Base-by-base conservation (phyloP, 176 grass and related monocot species). In the Carex myosuroides region DNA sequence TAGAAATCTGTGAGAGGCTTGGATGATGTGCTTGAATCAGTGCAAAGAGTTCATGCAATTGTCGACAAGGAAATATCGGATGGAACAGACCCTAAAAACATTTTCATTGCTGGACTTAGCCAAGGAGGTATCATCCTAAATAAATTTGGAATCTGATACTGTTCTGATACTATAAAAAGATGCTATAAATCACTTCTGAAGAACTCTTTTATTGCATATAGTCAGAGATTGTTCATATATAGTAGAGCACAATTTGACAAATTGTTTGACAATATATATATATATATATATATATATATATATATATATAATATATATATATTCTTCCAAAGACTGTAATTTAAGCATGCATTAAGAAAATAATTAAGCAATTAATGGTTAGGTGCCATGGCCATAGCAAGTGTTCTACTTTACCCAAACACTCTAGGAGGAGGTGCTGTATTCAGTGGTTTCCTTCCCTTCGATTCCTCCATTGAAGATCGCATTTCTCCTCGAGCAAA, bases 391-490 rank as follows among this genome's bases (percentile, higher is more conserved):
- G 86, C 89, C 77, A 87, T 97, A 46, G 91, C 88, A 42, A 97
- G 89, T 81, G 85, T 92, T 75, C 66, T 97, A 37, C 82, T 90
- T 1, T 92, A 97, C 37, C 91, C 94, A 0, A 87, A 79, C 56
- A 81, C 84, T 24, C 86, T 97, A 57, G 94, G 91, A 82, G 89
- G 89, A 10, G 90, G 91, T 79, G 91, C 88, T 4, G 77, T 92
- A 65, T 97, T 94, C 75, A 94, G 94, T 83, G 94, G 92, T 24
- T 92, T 90, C 71, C 82, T 97, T 79, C 88, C 94, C 8, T 94
- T 94, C 54, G 85, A 60, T 79, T 83, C 91, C 20, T 87, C 92
- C 1, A 80, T 92, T 16, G 70, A 82, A 14, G 84, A 56, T 66
- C 88, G n/a, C 4, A 89, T 94, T 12, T 87, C 88, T 32, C 68